A percentile compares a stretch with the other conserved stretches of the same genome.
Evolutionary conservation across 306 rosid genomes (phyloP).

Genomic region (Vigna hirtella): DNA sequence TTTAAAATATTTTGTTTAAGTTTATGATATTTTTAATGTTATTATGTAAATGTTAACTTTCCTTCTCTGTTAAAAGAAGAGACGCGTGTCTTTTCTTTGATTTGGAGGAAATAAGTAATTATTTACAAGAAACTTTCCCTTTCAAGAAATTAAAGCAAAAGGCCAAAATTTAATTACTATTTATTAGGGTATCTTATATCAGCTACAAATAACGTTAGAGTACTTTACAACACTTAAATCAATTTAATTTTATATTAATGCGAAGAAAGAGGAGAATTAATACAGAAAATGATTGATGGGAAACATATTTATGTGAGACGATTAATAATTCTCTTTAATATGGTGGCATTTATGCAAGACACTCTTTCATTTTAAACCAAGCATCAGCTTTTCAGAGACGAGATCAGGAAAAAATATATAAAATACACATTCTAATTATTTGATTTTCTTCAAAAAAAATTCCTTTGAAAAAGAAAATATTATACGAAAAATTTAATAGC

Average conservation of each 20-base stretch:
- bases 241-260: neutral
- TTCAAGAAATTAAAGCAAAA: too few relatives aligned
- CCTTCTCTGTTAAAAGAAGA: too few relatives aligned
- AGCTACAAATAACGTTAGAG: too few relatives aligned
- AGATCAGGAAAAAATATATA: neutral
- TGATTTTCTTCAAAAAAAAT: neutral
- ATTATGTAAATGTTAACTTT: too few relatives aligned
- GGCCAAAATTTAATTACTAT: too few relatives aligned
- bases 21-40: too few relatives aligned
- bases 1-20: too few relatives aligned
- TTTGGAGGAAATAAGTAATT: too few relatives aligned
- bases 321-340: neutral
- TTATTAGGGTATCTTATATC: too few relatives aligned
- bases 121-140: too few relatives aligned
- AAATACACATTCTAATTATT: neutral
- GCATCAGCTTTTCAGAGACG: neutral
- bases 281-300: neutral
- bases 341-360: neutral
- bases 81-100: too few relatives aligned
- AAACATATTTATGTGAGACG: neutral
- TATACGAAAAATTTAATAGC: neutral
- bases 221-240: neutral
- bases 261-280: neutral
- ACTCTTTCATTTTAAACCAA: neutral
- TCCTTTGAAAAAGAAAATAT: neutral